phyloP scores from a whole-genome alignment of 306 rosid genomes.

The Sicyos baderoa region DNA sequence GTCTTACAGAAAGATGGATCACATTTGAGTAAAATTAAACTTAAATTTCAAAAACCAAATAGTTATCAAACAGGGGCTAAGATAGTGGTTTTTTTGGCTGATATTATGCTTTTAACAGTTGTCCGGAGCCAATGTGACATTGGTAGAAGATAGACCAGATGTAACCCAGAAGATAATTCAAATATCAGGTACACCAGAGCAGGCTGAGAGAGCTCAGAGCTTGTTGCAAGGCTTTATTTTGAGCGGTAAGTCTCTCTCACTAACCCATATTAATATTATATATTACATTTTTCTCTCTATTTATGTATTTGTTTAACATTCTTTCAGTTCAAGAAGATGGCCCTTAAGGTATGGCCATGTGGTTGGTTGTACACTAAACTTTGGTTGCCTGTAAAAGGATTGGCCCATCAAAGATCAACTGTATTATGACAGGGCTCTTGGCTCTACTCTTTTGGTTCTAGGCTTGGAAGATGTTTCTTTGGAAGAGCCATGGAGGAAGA shows the following conservation, averaged over 20 bases:
- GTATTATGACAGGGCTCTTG: background rate
- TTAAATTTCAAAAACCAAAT: too few species aligned
- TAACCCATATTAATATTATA: background rate
- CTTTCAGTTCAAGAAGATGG: constrained; percentile 97
- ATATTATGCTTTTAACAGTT: constrained; percentile 44
- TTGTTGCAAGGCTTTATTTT: constrained; percentile 92
- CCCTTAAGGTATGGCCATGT: constrained; percentile 31
- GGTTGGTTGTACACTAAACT: constrained; percentile 5
- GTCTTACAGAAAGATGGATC: too few species aligned
- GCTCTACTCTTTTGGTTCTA: background rate
- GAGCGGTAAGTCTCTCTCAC: constrained; percentile 62
- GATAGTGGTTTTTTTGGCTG: background rate
- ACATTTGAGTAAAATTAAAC: too few species aligned
- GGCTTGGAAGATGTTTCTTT: background rate
- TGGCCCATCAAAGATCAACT: background rate
- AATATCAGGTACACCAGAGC: constrained; percentile 92
- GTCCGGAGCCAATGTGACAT: constrained; percentile 87
- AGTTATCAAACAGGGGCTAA: too few species aligned
- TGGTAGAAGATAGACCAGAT: constrained; percentile 81
- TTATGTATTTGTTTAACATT: background rate
- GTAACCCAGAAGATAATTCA: constrained; percentile 64
- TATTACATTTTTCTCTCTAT: background rate
- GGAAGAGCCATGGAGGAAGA: constrained; percentile 4
- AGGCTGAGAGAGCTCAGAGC: constrained; percentile 97
- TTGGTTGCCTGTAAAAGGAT: constrained; percentile 3